Percentiles rank a stretch among this genome's conserved stretches.
Conservation (phyloP, 148 eudicot genomes). For the Amaranthus cruentus region DNA sequence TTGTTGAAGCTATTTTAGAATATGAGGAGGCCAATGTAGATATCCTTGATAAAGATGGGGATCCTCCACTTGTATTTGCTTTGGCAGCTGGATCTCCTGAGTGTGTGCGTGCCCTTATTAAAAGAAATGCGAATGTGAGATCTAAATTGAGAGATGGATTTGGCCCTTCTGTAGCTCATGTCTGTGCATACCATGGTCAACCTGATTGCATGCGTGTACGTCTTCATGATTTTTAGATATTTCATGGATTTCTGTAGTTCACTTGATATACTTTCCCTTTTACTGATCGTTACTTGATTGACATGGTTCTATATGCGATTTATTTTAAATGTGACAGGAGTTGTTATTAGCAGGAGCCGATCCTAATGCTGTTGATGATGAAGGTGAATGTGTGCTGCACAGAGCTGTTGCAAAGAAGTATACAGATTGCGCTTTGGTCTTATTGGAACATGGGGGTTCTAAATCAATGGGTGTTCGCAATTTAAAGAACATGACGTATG, state of each 20-base stretch:
- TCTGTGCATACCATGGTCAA: conserved; percentile 96
- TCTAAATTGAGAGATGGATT: conserved; percentile 81
- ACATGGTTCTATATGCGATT: not conserved
- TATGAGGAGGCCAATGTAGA: conserved; percentile 80
- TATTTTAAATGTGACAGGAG: conserved; percentile 53
- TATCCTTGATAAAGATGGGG: conserved; percentile 90
- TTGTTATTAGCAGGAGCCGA: conserved; percentile 90
- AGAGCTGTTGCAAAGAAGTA: conserved; percentile 88
- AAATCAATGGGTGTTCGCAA: conserved; percentile 75
- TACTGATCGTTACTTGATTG: conserved; percentile 8
- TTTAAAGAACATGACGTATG: conserved; percentile 86
- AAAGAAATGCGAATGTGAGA: conserved; percentile 66
- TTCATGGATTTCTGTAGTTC: not conserved
- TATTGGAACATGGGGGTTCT: conserved; percentile 93
- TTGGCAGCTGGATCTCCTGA: conserved; percentile 97
- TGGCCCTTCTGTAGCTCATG: conserved; percentile 95
- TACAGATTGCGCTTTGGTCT: conserved; percentile 84
- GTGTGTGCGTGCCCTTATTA: conserved; percentile 85
- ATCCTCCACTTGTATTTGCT: conserved; percentile 95
- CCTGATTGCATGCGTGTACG: conserved; percentile 95
- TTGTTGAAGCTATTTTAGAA: conserved; percentile 76
- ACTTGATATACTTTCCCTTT: not conserved
- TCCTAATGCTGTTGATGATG: conserved; percentile 97
- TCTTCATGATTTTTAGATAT: conserved; percentile 14
- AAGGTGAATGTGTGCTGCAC: conserved; percentile 96